Evolutionary conservation across 1,284 basidiomycete genomes (phyloP), one percentile per base, ranked within the genome.

Genomic region (Irpex sp.): DNA sequence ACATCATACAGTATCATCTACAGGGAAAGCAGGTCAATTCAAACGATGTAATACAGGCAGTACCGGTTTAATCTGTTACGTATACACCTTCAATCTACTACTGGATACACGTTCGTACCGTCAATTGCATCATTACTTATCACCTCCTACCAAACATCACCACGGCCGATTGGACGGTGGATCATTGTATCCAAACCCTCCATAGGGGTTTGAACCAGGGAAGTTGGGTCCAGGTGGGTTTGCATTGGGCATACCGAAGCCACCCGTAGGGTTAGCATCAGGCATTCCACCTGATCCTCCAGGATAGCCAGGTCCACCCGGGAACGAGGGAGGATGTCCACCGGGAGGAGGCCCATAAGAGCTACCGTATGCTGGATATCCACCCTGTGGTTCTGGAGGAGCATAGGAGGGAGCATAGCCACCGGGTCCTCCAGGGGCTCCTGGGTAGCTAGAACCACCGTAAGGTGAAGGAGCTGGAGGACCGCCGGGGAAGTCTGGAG

Each of bases 131-230:
- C 26, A 26, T 26, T 26, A 26, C 26, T 26, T 26, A 4, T 26
- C 26, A 26, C 26, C 26, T 26, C 26, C 26, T 26, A 26, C 26
- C 26, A 26, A 26, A 60, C 38, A 68, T 64, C 67, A 70, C 13
- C 71, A 72, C n/a, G 71, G 68, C 9, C 65, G 51, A 15, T 65
- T 54, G 21, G 61, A 51, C 34, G 64, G 64, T 4, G 64, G 65
- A 5, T 62, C 65, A 4, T 58, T 62, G 34, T 66, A 66, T 11
- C 68, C 67, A 31, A 62, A 52, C 5, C 60, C 58, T 21, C 64
- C 64, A 38, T 64, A 64, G 15, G 64, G 60, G 26, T 65, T 47
- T 37, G 64, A 49, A 21, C 59, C 58, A 54, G 64, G 64, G 49
- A 63, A 65, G n/a, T 65, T 66, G 0, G 65, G 63, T 36, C 36